A percentile compares a stretch with the other conserved stretches of the same genome.
Conservation (phyloP, 768 basidiomycete genomes). For the Candolleomyces aberdarensis region DNA sequence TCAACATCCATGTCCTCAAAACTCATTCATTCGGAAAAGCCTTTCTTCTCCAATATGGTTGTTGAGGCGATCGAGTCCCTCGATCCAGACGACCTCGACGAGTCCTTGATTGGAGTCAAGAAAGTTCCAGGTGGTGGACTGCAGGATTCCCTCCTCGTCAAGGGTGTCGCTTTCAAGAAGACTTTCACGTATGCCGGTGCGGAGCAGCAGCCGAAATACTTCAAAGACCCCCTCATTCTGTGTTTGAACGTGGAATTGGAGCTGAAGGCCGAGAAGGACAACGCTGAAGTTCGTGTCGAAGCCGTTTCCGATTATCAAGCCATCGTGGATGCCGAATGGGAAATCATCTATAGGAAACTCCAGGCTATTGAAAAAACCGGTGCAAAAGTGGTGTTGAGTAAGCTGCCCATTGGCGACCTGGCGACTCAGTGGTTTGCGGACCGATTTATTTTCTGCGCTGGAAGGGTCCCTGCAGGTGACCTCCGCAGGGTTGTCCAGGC, state of each 20-base stretch:
- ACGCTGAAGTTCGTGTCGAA: constrained; percentile 96
- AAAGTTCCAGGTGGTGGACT: constrained; percentile 97
- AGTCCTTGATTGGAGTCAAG: constrained; percentile 94
- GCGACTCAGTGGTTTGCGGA: constrained; percentile 99
- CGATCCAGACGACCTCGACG: constrained; percentile 92
- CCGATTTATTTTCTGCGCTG: constrained; percentile 98
- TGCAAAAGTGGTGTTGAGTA: constrained; percentile 96
- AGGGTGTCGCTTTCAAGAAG: constrained; percentile 97
- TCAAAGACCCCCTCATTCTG: constrained; percentile 83
- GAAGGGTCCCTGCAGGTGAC: constrained; percentile 88
- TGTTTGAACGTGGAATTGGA: constrained; percentile 98
- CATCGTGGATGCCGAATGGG: constrained; percentile 99
- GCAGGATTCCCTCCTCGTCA: constrained; percentile 90
- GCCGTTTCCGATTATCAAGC: constrained; percentile 98
- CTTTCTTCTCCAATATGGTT: constrained; percentile 98
- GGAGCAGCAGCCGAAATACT: constrained; percentile 96
- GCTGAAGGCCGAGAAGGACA: constrained; percentile 98
- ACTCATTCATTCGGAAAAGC: constrained; percentile 97
- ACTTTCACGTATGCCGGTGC: constrained; percentile 99
- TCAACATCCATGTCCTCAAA: constrained; percentile 99
- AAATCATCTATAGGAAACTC: constrained; percentile 97
- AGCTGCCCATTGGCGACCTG: constrained; percentile 96
- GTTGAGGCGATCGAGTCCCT: constrained; percentile 93
- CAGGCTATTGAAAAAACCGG: constrained; percentile 95
- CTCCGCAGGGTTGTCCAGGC: constrained; percentile 93